Base-by-base conservation (phyloP, 225 moss, liverwort and hornwort genomes). In the Marchantia polymorpha region DNA sequence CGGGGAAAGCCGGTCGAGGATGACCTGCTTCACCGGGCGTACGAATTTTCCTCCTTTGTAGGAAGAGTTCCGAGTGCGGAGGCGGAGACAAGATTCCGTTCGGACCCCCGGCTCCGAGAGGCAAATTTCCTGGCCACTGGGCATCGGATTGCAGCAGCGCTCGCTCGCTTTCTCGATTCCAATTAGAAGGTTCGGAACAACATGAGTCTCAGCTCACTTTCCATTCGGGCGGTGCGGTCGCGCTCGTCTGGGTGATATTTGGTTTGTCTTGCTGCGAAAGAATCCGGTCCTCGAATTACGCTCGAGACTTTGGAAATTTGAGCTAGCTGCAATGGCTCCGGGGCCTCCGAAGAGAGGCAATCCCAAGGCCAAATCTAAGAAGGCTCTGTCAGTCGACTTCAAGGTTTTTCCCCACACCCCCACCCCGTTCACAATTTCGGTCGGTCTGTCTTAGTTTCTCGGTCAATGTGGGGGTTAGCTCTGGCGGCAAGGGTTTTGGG, bases 291-390 rank as follows among this genome's bases (percentile, higher is more conserved):
- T 74, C 47, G 2, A 69, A 8, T 53, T 15, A 56, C 68, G 23
- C 10, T 26, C 39, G 17, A 16, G 15, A 3, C 20, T 7, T 46
- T 8, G 58, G 8, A 46, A 19, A 75, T 59, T 59, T 39, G 31
- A 59, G 54, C 58, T 75, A 30, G 39, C 10, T 17, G 69, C 52
- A 73, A 87, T 87, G 87, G 84, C 87, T 64, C 84, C 87, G 7
- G 82, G 82, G 27, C 49, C 79, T 20, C 78, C 58, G 68, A 69
- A 69, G 55, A 84, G 80, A 73, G 79, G 80, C 47, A 87, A 87
- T 47, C 73, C 87, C 23, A 84, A 78, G 73, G 84, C 84, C 19
- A 87, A 87, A 74, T 87, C 87, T 63, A 87, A 87, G 64, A 87
- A 79, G 77, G 84, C 80, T 12, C 63, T 86, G 25, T 84, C 84